A percentile compares a stretch with the other conserved stretches of the same genome.
phyloP scores from a whole-genome alignment of 2,329 filamentous ascomycete species.

The Phaeoacremonium minimum region DNA sequence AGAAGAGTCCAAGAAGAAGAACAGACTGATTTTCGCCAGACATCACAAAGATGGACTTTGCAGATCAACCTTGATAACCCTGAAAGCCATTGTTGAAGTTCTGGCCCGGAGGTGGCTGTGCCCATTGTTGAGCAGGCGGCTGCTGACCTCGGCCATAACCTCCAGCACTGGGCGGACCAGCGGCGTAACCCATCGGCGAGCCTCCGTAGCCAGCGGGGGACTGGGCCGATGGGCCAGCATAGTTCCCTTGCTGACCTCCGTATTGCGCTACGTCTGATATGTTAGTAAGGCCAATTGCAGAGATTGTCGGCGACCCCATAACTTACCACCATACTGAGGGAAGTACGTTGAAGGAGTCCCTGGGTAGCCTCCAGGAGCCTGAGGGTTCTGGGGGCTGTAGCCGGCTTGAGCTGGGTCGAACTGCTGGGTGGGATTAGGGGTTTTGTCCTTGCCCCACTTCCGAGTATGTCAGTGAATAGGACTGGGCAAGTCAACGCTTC shows the following conservation, averaged over 20 bases:
- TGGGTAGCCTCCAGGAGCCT: constrained; percentile 68
- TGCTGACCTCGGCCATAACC: constrained; percentile 77
- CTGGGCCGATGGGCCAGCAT: constrained; percentile 56
- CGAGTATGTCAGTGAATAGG: constrained; percentile 22
- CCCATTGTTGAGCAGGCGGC: constrained; percentile 52
- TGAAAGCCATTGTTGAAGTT: constrained; percentile 60
- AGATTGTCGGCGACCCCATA: constrained; percentile 1
- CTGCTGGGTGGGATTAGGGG: constrained; percentile 69
- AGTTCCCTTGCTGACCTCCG: constrained; percentile 65
- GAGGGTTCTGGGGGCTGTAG: constrained; percentile 70
- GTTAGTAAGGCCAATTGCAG: constrained; percentile 44
- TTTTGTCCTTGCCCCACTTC: constrained; percentile 99
- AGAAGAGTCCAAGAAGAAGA: too few relatives aligned
- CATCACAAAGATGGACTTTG: too few relatives aligned
- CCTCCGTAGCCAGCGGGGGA: constrained; percentile 60
- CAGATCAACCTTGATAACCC: constrained; percentile 56
- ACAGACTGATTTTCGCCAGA: too few relatives aligned
- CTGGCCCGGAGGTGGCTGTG: constrained; percentile 44
- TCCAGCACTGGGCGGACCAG: constrained; percentile 71
- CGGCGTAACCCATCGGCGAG: constrained; percentile 68
- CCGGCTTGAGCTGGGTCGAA: constrained; percentile 74
- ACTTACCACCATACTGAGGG: constrained; percentile 84
- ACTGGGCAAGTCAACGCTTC: too few relatives aligned
- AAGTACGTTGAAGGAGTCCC: constrained; percentile 81
- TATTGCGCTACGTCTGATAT: constrained; percentile 48